Base-by-base conservation (phyloP, 371 early-diverging fungal genomes). In the Apophysomyces variabilis region DNA sequence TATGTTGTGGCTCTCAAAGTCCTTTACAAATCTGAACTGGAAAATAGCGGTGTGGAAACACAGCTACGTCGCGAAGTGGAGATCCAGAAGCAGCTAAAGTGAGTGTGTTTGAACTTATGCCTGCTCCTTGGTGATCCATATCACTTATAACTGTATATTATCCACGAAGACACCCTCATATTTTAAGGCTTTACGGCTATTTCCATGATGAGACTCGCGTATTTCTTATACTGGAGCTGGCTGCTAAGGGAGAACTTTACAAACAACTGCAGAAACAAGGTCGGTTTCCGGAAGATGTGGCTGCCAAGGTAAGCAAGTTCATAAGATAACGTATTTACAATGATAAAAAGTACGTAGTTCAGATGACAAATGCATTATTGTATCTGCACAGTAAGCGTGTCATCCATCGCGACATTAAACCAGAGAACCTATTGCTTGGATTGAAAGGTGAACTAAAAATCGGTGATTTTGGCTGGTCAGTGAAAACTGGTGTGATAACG, bases 351-450 rank as follows among this genome's bases (percentile, higher is more conserved):
- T 99, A 99, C 73, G 92, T 96, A 54, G 76, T 83, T 37, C 98
- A 99, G 78, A 89, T 99, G 84, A 64, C 76, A 9, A 69, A 82
- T 57, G 80, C 80, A 1, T 78, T 99, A 4, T 65, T 81, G 4
- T 99, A 99, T 73, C 84, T 99, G 41, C 99, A 99, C 75, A 73
- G 80, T 26, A 95, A 96, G 68, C 86, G 96, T 67, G 93, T 99
- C 3, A 99, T 99, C 65, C 99, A 99, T 74, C 78, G 99, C 16
- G 94, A 94, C 68, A 93, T 96, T 58, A 96, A 97, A 77, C 96
- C 96, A 21, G 99, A 99, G 72, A 99, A 99, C 67, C 73, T 99
- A 60, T 78, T 99, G 62, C 75, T 89, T 12, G 89, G 87, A 4
- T 60, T 75, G 41, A 78, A 75, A 62, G 86, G 85, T 47, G 82